Base-by-base conservation (phyloP, 208 protist genomes). In the Crithidia sp. region DNA sequence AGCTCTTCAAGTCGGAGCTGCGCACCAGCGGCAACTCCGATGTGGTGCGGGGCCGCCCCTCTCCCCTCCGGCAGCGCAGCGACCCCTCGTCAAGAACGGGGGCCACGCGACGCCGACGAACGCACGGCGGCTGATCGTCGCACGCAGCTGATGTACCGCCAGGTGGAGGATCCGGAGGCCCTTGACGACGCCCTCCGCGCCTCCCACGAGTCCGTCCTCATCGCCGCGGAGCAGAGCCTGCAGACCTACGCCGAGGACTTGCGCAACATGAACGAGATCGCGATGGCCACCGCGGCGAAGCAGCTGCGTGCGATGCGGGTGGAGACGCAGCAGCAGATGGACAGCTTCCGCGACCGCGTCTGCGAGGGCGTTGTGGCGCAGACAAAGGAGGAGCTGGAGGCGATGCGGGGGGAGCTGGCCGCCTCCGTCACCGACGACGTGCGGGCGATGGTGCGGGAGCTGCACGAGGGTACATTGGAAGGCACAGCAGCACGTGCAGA, bases 1-100 rank as follows among this genome's bases (percentile, higher is more conserved):
- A 91, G 63, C 73, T 91, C 13, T 87, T 91, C 75, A 95, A 93
- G 72, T 69, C 67, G n/a, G 86, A 90, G 70, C 59, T 86, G 57
- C 86, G 84, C 17, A 39, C 40, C 7, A 37, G 59, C 45, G 61
- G 49, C 56, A 40, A 45, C 10, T 7, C 54, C 7, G 41, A 36
- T 53, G 36, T 13, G 5, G 28, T 5, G 3, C 60, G 17, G 17
- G 10, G 44, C 41, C 4, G 12, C 16, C 40, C 17, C 5, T 4
- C 14, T 19, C 10, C 41, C 65, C n/a, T 59, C 28, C 36, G 57
- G 28, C 16, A 14, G 4, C 36, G 36, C 44, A 5, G 52, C 61
- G 14, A 43, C 40, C 17, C 28, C 28, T 28, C 67, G 56, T n/a
- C 36, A 19, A 13, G 56, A 55, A 10, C 40, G 28, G 8, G 36